Percentiles rank a stretch among this genome's conserved stretches.
Conservation (phyloP, 2,329 filamentous ascomycete species). For the Colletotrichum sp. region DNA sequence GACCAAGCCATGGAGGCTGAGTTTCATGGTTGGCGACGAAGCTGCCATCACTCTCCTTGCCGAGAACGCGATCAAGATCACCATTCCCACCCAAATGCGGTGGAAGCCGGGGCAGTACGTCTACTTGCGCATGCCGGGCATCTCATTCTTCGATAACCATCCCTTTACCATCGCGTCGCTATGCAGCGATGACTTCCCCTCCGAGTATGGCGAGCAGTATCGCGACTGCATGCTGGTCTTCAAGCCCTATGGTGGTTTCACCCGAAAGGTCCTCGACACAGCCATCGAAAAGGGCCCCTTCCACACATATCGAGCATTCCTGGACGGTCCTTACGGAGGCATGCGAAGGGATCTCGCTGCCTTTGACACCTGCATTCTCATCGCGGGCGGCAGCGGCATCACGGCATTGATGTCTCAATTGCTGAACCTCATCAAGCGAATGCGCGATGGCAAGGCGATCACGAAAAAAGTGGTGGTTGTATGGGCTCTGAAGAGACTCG, state of each 20-base stretch:
- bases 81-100: constrained; percentile 88
- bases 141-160: constrained; percentile 90
- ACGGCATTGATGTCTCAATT: constrained; percentile 92
- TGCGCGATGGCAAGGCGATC: constrained; percentile 93
- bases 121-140: constrained; percentile 91
- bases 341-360: constrained; percentile 90
- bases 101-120: constrained; percentile 96
- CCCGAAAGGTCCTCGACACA: constrained; percentile 80
- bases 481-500: constrained; percentile 91
- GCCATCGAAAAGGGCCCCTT: constrained; percentile 86
- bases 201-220: constrained; percentile 86
- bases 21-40: constrained; percentile 90
- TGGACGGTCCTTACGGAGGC: constrained; percentile 94
- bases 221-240: constrained; percentile 91
- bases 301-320: constrained; percentile 89
- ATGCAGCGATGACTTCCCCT: constrained; percentile 92
- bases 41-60: constrained; percentile 87
- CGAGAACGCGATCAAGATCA: constrained; percentile 95
- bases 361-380: constrained; percentile 91
- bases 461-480: constrained; percentile 89
- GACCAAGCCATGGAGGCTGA: constrained; percentile 77
- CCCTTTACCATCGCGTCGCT: constrained; percentile 94
- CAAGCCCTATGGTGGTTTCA: constrained; percentile 90
- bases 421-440: constrained; percentile 92
- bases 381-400: constrained; percentile 93